Evolutionary conservation across 1,284 basidiomycete genomes (phyloP).

Genomic region (Trichosporon ovoides): DNA sequence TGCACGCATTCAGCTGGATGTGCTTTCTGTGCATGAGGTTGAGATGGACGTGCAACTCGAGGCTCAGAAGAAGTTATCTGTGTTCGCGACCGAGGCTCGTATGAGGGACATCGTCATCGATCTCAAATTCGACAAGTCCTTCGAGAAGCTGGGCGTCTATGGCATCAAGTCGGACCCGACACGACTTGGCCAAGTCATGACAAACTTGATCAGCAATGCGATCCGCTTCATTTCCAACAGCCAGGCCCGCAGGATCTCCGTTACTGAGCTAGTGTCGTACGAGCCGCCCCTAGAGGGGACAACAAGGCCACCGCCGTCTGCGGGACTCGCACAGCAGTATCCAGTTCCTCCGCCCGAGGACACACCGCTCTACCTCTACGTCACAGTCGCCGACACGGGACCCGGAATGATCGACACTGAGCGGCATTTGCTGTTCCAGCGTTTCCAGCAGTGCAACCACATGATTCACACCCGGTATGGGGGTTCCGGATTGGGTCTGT

Average conservation of each 20-base stretch:
- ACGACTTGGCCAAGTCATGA: slow-evolving; percentile 23
- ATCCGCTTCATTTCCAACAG: slow-evolving; percentile 28
- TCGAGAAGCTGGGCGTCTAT: slow-evolving; percentile 24
- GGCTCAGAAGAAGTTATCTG: slow-evolving; percentile 36
- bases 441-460: slow-evolving; percentile 40
- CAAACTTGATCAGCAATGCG: slow-evolving; percentile 29
- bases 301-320: slow-evolving; percentile 10
- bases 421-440: slow-evolving; percentile 41
- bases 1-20: slow-evolving; percentile 48
- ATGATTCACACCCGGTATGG: slow-evolving; percentile 34
- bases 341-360: slow-evolving; percentile 23
- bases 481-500: slow-evolving; percentile 37
- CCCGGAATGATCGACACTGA: slow-evolving; percentile 42
- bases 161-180: slow-evolving; percentile 46
- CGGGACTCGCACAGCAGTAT: background rate
- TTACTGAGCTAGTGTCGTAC: slow-evolving; percentile 28
- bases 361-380: slow-evolving; percentile 38
- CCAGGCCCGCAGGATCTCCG: slow-evolving; percentile 24
- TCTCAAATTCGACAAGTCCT: slow-evolving; percentile 31
- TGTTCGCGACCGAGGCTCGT: slow-evolving; percentile 40
- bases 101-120: slow-evolving; percentile 36
- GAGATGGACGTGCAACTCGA: slow-evolving; percentile 45
- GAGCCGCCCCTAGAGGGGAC: slow-evolving; percentile 14
- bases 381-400: slow-evolving; percentile 45
- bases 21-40: slow-evolving; percentile 39